Evolutionary conservation across 1,284 basidiomycete genomes (phyloP), one percentile per base, ranked within the genome.

Genomic region (Trametes pubescens): DNA sequence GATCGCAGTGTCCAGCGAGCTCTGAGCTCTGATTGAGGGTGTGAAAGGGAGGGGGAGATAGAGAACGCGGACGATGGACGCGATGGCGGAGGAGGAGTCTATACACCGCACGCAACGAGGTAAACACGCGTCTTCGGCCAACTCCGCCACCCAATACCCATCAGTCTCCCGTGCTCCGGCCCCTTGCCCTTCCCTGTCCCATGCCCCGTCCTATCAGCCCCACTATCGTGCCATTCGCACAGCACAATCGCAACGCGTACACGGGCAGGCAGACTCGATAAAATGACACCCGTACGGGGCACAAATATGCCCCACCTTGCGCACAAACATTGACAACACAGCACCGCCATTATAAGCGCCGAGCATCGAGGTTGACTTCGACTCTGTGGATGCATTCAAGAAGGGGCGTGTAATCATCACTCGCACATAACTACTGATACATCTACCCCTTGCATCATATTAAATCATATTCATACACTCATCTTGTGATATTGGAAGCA

Each of bases 121-220:
- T 66, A 71, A 71, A 72, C 72, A 73, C 72, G 73, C 72, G 72
- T 66, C 53, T 47, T 49, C 67, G 65, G 67, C 60, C 34, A 66
- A 61, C 63, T 49, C 67, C 65, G 67, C 37, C 53, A 40, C 49
- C 58, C 35, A 38, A 43, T 43, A 16, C 40, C 40, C 40, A 43
- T 43, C 40, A 43, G 40, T 16, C 40, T 32, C 57, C 40, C 44
- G 21, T 43, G 43, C 48, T 49, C 43, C 40, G 54, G 51, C 54
- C 37, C 56, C 18, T n/a, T n/a, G 38, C 13, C 52, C 58, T 40
- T 48, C 51, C 29, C 58, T 44, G 57, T 58, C 59, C 65, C 65
- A 66, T 61, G 55, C 26, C 52, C 59, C 62, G 53, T 34, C 26
- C 57, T 59, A 66, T 66, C 62, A 51, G 24, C 44, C 43, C 44